Percentiles rank a stretch among this genome's conserved stretches.
phyloP scores from a whole-genome alignment of 2,329 filamentous ascomycete species.

The Sporothrix luriei region DNA sequence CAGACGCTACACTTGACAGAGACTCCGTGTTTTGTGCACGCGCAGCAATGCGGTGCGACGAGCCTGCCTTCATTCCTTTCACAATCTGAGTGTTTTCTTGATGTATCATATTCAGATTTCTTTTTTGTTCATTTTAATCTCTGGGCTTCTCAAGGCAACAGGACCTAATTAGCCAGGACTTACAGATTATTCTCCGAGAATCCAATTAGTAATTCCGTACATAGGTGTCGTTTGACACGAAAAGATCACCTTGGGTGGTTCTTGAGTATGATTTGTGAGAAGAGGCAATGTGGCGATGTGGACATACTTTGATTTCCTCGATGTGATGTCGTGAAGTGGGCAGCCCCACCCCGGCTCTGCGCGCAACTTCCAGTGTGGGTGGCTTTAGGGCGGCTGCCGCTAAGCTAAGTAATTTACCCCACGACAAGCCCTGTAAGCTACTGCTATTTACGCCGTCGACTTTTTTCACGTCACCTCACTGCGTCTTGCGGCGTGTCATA shows the following conservation, averaged over 20 bases:
- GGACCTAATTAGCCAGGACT: slow-evolving; percentile 20
- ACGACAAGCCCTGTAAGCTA: slow-evolving; percentile 21
- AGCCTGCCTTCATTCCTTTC: neutral
- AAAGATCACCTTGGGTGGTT: slow-evolving; percentile 21
- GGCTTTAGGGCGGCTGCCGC: neutral
- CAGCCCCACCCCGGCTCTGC: slow-evolving; percentile 12
- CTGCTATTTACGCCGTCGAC: neutral
- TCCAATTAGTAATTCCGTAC: slow-evolving; percentile 14
- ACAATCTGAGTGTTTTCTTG: neutral
- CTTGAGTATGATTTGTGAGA: neutral
- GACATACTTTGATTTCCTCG: neutral
- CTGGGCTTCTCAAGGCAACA: slow-evolving; percentile 21
- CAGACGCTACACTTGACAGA: slow-evolving; percentile 14
- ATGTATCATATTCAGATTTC: neutral
- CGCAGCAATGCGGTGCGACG: slow-evolving; percentile 19
- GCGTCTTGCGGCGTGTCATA: neutral
- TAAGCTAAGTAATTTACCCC: slow-evolving; percentile 20
- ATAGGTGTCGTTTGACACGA: slow-evolving; percentile 31
- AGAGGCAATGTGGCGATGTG: neutral
- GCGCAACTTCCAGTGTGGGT: neutral
- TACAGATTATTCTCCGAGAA: slow-evolving; percentile 6
- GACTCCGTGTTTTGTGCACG: slow-evolving; percentile 1
- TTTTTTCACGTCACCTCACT: neutral
- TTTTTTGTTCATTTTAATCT: neutral
- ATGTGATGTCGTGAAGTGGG: neutral